Evolutionary conservation across 176 grass and related monocot species (phyloP).

Genomic region (Triticum aestivum): DNA sequence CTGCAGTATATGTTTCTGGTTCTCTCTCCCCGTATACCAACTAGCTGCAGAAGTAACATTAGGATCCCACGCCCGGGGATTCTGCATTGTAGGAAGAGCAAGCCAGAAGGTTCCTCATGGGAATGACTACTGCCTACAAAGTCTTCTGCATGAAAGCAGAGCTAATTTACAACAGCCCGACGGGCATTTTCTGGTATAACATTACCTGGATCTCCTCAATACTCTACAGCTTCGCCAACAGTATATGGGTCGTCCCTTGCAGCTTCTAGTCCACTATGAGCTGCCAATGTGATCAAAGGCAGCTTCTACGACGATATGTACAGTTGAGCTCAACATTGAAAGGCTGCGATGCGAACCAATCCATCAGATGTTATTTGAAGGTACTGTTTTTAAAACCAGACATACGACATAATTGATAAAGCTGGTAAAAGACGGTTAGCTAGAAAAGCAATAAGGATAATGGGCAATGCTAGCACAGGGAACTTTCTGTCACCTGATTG

Average conservation of each 20-base stretch:
- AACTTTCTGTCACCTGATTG: conserved; percentile 19
- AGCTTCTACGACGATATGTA: conserved; percentile 38
- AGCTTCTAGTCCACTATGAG: conserved; percentile 22
- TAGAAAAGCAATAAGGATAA: background rate
- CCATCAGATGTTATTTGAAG: background rate
- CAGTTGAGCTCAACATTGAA: conserved; percentile 29
- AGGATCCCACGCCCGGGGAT: no score
- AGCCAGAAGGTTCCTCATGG: background rate
- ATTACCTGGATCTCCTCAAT: conserved; percentile 21
- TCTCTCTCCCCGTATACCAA: background rate
- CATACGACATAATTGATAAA: conserved; percentile 6
- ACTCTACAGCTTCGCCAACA: conserved; percentile 18
- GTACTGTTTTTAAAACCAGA: background rate
- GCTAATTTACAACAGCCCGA: conserved; percentile 30
- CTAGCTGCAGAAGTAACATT: conserved; percentile 1
- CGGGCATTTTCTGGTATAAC: background rate
- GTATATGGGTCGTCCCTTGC: conserved; percentile 24
- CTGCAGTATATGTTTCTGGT: background rate
- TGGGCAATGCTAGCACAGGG: background rate
- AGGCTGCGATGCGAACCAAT: conserved; percentile 17
- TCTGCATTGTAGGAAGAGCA: conserved; percentile 10
- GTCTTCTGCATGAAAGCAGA: conserved; percentile 14
- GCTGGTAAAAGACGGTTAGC: background rate
- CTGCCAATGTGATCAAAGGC: conserved; percentile 22
- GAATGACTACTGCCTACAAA: conserved; percentile 21